Conservation (phyloP, 306 rosid genomes). For the Hippophae rhamnoides region DNA sequence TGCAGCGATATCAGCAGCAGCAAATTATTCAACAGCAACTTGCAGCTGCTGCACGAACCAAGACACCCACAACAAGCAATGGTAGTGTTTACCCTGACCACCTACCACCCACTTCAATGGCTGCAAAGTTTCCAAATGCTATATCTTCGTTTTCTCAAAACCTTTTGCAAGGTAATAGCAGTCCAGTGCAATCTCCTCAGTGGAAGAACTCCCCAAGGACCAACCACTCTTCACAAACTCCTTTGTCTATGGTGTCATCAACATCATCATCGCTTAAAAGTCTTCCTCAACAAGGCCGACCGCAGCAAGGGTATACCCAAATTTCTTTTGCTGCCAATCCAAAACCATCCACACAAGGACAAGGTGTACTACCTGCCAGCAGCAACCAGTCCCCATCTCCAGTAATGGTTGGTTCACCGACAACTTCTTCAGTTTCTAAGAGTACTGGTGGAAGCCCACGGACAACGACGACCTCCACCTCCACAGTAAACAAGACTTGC, state of each 20-base stretch:
- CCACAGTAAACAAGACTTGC: constrained; percentile 53
- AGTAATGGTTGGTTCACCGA: constrained; percentile 71
- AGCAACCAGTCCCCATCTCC: constrained; percentile 70
- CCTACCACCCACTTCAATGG: constrained; percentile 56
- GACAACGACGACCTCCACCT: constrained; percentile 36
- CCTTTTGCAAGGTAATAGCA: constrained; percentile 56
- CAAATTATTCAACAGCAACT: constrained; percentile 43
- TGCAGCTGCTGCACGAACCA: constrained; percentile 40
- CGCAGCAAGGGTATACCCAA: constrained; percentile 63
- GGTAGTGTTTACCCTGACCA: constrained; percentile 63
- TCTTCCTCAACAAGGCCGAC: constrained; percentile 51
- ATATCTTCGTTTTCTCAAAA: constrained; percentile 60
- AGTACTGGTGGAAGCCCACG: constrained; percentile 89
- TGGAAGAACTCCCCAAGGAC: constrained; percentile 72
- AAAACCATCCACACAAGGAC: constrained; percentile 48
- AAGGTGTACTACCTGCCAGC: constrained; percentile 47
- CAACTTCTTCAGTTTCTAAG: constrained; percentile 52
- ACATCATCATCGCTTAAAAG: constrained; percentile 49
- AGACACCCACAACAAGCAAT: constrained; percentile 55
- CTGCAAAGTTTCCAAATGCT: constrained; percentile 60
- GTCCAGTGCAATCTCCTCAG: constrained; percentile 71
- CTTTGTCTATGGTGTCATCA: constrained; percentile 54
- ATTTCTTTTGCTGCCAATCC: constrained; percentile 75
- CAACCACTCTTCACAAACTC: constrained; percentile 41
- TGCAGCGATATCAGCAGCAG: constrained; percentile 60